These are phyloP conservation scores for Babesia bovis DNA, from an alignment of 169 alveolate genomes.

Conservation along the genomic window DNA sequence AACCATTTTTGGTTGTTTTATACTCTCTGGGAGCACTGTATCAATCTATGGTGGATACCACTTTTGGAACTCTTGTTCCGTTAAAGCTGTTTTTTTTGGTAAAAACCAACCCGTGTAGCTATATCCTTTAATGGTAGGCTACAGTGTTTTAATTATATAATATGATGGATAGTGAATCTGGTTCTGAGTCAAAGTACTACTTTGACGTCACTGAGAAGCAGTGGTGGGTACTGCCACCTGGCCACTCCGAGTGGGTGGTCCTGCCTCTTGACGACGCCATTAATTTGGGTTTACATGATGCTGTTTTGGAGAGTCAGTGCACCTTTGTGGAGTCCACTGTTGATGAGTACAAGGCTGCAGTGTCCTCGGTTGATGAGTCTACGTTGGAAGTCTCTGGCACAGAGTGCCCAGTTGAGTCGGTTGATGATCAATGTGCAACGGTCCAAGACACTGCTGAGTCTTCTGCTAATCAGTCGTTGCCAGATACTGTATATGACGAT, in stretches of 20 bases:
- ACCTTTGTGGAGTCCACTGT: conserved; percentile 41
- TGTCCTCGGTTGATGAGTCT: conserved; percentile 12
- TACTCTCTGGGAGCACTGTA: too few relatives aligned
- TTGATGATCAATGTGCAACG: not conserved
- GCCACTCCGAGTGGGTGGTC: conserved; percentile 28
- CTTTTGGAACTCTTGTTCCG: too few relatives aligned
- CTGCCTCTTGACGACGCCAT: conserved; percentile 34
- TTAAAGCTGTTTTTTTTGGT: too few relatives aligned
- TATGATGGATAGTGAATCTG: not conserved
- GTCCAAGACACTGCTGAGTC: not conserved
- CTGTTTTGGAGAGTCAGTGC: conserved; percentile 44
- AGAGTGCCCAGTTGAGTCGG: conserved; percentile 2
- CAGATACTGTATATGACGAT: not conserved
- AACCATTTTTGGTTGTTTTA: too few relatives aligned
- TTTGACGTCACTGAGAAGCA: conserved; percentile 52
- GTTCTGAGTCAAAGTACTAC: conserved; percentile 48
- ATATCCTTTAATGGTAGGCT: too few relatives aligned
- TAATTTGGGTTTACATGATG: conserved; percentile 39
- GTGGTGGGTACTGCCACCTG: conserved; percentile 57
- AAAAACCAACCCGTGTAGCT: too few relatives aligned
- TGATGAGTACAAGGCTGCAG: conserved; percentile 38
- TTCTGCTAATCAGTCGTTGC: not conserved
- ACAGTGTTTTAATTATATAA: too few relatives aligned
- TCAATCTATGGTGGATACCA: too few relatives aligned
- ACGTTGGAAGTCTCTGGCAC: conserved; percentile 4